phyloP scores from a whole-genome alignment of 2,329 filamentous ascomycete genomes.

The Chaetothyriales sp. region DNA sequence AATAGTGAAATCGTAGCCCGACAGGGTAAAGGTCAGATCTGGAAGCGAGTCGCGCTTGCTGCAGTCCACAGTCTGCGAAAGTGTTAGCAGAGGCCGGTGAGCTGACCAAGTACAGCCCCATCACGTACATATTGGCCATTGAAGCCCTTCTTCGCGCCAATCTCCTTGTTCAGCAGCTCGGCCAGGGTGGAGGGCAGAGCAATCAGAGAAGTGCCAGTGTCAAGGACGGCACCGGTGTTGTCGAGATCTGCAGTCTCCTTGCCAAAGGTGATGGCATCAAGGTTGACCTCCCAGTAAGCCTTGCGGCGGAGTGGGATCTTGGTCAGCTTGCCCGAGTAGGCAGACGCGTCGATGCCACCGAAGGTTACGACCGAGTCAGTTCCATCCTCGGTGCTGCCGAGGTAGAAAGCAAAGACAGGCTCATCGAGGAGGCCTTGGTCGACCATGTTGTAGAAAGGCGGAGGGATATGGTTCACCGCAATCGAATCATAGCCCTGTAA shows the following conservation, averaged over 20 bases:
- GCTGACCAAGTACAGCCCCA: neutral
- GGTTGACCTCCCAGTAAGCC: conserved; percentile 99
- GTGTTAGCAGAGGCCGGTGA: neutral
- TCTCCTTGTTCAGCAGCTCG: conserved; percentile 92
- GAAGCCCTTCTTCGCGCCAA: conserved; percentile 94
- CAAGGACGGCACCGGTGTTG: conserved; percentile 87
- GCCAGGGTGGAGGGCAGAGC: conserved; percentile 81
- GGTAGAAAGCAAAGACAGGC: conserved; percentile 92
- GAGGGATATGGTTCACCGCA: conserved; percentile 88
- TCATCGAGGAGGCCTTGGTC: conserved; percentile 81
- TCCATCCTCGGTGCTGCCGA: conserved; percentile 56
- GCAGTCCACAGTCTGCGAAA: conserved; percentile 56
- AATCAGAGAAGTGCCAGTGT: conserved; percentile 96
- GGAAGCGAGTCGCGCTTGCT: conserved; percentile 66
- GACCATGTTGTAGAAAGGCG: conserved; percentile 93
- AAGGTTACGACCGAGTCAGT: conserved; percentile 77
- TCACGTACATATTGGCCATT: conserved; percentile 65
- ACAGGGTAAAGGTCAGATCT: conserved; percentile 79
- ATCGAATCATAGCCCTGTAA: conserved; percentile 68
- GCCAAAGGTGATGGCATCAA: conserved; percentile 81
- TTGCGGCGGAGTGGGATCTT: conserved; percentile 93
- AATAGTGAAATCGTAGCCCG: conserved; percentile 87
- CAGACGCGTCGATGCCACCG: conserved; percentile 69
- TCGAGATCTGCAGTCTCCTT: conserved; percentile 76
- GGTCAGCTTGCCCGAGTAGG: conserved; percentile 72